These are phyloP conservation scores for Oryza glumipatula DNA, from an alignment of 176 grass and related monocot species.

Conservation along the genomic window DNA sequence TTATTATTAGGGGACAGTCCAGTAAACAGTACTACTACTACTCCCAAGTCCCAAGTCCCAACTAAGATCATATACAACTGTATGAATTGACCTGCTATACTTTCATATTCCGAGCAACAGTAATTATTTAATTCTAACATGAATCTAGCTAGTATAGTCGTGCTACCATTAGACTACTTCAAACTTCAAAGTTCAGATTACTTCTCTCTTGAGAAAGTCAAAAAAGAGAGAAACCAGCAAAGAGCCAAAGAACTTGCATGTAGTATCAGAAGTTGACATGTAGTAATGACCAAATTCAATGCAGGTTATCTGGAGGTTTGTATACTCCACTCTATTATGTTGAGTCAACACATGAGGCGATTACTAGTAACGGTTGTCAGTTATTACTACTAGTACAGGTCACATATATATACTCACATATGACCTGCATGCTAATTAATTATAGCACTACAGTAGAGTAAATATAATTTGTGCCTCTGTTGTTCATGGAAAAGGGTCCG, in stretches of 20 bases:
- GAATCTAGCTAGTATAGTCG: background rate
- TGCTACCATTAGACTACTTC: background rate
- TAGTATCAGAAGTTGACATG: conserved; percentile 6
- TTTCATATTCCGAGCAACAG: background rate
- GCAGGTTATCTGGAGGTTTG: background rate
- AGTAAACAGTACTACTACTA: conserved; percentile 3
- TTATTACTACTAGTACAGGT: background rate
- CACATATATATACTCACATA: background rate
- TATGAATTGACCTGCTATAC: background rate
- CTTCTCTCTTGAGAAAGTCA: conserved; percentile 21
- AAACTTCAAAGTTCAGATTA: background rate
- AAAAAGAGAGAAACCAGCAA: background rate
- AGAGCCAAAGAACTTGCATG: background rate
- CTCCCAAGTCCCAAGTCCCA: background rate
- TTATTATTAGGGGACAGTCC: background rate
- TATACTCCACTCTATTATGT: background rate
- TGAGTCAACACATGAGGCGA: background rate
- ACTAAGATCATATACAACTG: conserved; percentile 3
- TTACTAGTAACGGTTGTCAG: background rate
- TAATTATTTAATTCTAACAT: conserved; percentile 25
- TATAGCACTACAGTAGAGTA: background rate
- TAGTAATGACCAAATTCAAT: conserved; percentile 13
- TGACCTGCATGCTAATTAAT: background rate
- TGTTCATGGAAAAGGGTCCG: background rate
- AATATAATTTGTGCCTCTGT: background rate